Evolutionary conservation across 2,329 filamentous ascomycete species (phyloP), one percentile per base, ranked within the genome.

Genomic region (Fusarium albidum): DNA sequence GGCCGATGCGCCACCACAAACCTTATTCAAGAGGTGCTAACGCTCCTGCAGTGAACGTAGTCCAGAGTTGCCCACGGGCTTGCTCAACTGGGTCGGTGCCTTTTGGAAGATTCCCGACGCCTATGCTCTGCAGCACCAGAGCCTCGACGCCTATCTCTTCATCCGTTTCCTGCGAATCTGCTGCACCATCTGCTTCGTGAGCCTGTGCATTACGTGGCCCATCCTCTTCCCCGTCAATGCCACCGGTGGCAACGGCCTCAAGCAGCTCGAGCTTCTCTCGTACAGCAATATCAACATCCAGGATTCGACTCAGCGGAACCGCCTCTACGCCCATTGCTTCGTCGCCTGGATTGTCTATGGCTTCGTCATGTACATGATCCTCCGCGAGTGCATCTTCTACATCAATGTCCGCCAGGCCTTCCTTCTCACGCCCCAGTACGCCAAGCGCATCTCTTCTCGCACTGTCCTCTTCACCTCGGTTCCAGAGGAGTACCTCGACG

Each of bases 341-440:
- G 79, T 95, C 27, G 90, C 88, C 1, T 96, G 90, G 83, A 74
- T 91, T 45, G 96, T 93, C 70, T 92, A 96, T 65, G 78, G 85
- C 50, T 97, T 98, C 71, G 82, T 99, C 54, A 87, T 97, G 73
- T 94, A 92, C 74, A 91, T 92, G 67, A 86, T 99, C 48, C 91
- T 91, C 26, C 86, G 95, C 57, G 95, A 99, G 74, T 88, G 88
- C 69, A 88, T 99, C 66, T 98, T 89, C 82, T 96, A 92, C 73
- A 91, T 97, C 77, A 96, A 96, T 67, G 76, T 98, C 45, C 90
- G 94, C 60, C 95, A 98, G 75, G 94, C 94, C 1, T 98, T 96
- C 76, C 85, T 93, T n/a, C 81, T 96, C 50, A 91, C 92, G 3
- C 92, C 91, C 1, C 80, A 90, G 43, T 94, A 96, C 68, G 84